Base-by-base conservation (phyloP, 306 rosid species). In the Rubus parviflorus region DNA sequence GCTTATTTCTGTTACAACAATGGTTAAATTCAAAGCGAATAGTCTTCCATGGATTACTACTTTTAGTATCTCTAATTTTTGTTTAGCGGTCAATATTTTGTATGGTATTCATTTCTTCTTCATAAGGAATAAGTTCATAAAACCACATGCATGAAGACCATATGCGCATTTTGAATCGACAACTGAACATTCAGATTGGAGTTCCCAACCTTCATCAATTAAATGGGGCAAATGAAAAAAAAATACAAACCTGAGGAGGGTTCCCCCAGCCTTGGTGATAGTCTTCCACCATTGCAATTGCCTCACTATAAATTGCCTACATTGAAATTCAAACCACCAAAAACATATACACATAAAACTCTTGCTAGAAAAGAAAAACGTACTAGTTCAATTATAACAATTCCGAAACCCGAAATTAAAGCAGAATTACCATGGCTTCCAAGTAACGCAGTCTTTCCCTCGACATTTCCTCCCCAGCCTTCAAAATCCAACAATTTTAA, bases 401-500 rank as follows among this genome's bases (percentile, higher is more conserved):
- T 11, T 71, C 4, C 12, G 54, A n/a, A 70, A 13, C 3, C 17
- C 53, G 37, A 68, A 54, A 46, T 4, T 42, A 37, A 37, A 53
- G 30, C 64, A 63, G 23, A 43, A 16, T 43, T 47, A 92, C 99
- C 97, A 87, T 89, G 70, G 96, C 88, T 89, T 95, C 97, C 83
- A 92, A 75, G 80, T 92, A 92, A 19, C 96, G 92, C 69, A 85
- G 85, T 79, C 97, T 87, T 79, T 95, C 97, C 88, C 92, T 80
- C 76, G 88, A 89, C 99, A 95, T 95, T 89, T 91, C 99, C 90
- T 92, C 97, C 84, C 97, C 91, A 17, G 96, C 99, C 98, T 95
- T 88, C 81, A 86, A 78, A n/a, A 68, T 60, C 30, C 63, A 8
- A 42, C 8, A 13, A 25, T 20, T 19, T 40, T 60, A 53, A 45